phyloP scores from a whole-genome alignment of 1,139 yeast genomes.

The Yueomyces sp. region DNA sequence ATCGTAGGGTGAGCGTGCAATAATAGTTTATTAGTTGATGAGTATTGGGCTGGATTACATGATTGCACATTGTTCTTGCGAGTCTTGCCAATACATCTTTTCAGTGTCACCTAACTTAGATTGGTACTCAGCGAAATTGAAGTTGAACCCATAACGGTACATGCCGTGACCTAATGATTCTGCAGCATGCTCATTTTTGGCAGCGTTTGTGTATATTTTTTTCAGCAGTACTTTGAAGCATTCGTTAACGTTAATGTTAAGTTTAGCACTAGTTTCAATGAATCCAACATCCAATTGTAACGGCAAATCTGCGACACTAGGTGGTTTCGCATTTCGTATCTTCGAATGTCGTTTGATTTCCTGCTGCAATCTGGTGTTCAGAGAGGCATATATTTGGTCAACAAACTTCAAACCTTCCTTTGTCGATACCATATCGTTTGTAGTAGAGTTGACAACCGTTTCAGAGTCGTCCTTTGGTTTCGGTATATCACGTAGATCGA shows the following conservation, averaged over 20 bases:
- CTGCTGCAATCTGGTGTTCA: neutral
- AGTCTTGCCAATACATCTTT: neutral
- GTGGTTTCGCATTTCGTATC: neutral
- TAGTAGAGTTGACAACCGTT: neutral
- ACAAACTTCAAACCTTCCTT: constrained; percentile 60
- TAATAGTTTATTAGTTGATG: too few relatives aligned
- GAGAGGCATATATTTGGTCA: neutral
- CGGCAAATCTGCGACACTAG: neutral
- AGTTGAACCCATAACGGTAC: neutral
- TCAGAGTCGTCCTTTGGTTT: neutral
- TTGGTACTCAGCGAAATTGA: neutral
- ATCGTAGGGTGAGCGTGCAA: too few relatives aligned
- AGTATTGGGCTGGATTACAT: too few relatives aligned
- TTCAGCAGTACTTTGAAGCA: constrained; percentile 59
- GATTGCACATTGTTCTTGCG: neutral
- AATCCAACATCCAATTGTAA: constrained; percentile 46
- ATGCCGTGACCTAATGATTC: neutral
- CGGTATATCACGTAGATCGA: constrained; percentile 41
- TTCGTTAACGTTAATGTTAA: constrained; percentile 47
- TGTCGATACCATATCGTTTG: constrained; percentile 49
- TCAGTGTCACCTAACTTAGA: neutral
- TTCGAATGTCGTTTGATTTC: neutral
- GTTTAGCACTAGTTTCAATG: constrained; percentile 74
- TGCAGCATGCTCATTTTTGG: constrained; percentile 29
- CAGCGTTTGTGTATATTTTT: constrained; percentile 45